Conservation (phyloP, 129 eudicot genomes). For the sunflower (Helianthus annuus) region DNA sequence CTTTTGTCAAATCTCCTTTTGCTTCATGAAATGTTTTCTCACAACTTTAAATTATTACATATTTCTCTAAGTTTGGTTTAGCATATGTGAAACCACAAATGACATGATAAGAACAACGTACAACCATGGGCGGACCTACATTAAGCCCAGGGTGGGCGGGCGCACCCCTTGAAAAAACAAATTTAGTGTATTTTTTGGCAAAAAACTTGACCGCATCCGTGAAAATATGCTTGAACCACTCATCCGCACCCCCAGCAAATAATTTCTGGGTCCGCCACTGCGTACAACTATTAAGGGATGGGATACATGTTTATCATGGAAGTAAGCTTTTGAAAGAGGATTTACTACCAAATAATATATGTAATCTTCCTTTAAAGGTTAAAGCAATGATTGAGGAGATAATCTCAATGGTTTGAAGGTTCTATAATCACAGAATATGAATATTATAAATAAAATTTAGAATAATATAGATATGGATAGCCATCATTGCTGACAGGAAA, state of each 20-base stretch:
- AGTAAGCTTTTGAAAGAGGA: not conserved
- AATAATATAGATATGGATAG: conserved; percentile 21
- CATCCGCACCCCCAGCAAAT: too few species aligned
- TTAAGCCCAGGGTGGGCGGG: too few species aligned
- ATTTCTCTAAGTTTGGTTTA: conserved; percentile 22
- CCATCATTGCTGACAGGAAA: conserved; percentile 40
- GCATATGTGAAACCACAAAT: conserved; percentile 25
- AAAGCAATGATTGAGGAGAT: conserved; percentile 32
- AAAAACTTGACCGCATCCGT: too few species aligned
- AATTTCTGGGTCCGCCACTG: too few species aligned
- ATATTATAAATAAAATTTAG: conserved; percentile 14
- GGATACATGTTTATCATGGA: not conserved
- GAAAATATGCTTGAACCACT: too few species aligned
- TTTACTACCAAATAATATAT: conserved; percentile 9
- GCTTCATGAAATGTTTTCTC: conserved; percentile 10
- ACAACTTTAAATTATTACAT: conserved; percentile 30
- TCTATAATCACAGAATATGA: conserved; percentile 1
- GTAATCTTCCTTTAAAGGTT: conserved; percentile 20
- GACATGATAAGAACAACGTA: too few species aligned
- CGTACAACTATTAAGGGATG: conserved; percentile 8
- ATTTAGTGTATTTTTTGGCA: too few species aligned
- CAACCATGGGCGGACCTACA: too few species aligned
- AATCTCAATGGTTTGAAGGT: conserved; percentile 33
- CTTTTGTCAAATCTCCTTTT: conserved; percentile 22
- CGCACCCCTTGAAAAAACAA: too few species aligned